Percentiles rank a stretch among this genome's conserved stretches.
Evolutionary conservation across 1,139 yeast genomes (phyloP).

Genomic region (Saccharomyces hybrid): DNA sequence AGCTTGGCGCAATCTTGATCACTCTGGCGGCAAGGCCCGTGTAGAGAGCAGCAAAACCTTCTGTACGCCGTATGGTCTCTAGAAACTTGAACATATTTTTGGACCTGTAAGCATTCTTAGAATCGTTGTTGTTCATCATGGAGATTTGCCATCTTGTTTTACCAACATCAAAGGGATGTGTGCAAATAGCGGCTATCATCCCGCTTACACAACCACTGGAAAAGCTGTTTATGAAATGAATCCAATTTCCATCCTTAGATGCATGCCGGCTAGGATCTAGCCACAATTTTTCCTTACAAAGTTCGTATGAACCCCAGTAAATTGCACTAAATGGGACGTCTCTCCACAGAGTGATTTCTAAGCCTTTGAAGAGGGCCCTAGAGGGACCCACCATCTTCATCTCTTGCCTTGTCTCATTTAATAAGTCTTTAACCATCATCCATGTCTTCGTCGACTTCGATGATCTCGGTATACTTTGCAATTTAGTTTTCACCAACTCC

Average conservation of each 20-base stretch:
- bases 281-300: conserved; percentile 29
- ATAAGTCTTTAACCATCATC: conserved; percentile 40
- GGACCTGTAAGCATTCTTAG: conserved; percentile 18
- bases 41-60: conserved; percentile 72
- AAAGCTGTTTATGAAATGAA: conserved; percentile 66
- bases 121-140: conserved; percentile 3
- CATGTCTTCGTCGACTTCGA: conserved; percentile 28
- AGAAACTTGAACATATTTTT: conserved; percentile 56
- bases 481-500: conserved; percentile 77
- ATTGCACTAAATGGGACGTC: conserved; percentile 96
- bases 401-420: conserved; percentile 51
- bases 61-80: conserved; percentile 52
- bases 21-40: conserved; percentile 83
- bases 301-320: conserved; percentile 86
- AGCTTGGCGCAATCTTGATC: conserved; percentile 89
- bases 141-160: conserved; percentile 83
- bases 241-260: conserved; percentile 36
- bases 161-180: conserved; percentile 97
- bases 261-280: conserved; percentile 7
- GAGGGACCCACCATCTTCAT: conserved; percentile 49
- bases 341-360: conserved; percentile 85
- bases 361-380: conserved; percentile 68
- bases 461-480: conserved; percentile 70
- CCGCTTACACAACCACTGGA: conserved; percentile 84
- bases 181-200: conserved; percentile 70